These are phyloP conservation scores for Sclerotinia trifoliorum DNA, from an alignment of 2,329 filamentous ascomycete genomes.

Conservation along the genomic window DNA sequence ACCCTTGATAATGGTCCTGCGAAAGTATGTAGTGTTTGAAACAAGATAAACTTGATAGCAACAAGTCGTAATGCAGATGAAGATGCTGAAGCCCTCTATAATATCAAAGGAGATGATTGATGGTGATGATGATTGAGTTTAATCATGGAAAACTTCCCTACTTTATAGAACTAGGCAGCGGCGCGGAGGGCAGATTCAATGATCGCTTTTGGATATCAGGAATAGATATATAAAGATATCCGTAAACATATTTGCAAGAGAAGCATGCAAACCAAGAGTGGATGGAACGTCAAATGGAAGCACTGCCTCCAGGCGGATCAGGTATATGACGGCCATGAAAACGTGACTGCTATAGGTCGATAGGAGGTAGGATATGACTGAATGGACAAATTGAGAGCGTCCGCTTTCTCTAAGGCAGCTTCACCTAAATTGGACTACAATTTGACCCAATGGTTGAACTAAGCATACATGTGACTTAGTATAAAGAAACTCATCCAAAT, in stretches of 20 bases:
- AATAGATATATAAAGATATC: slow-evolving; percentile 27
- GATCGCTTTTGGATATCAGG: background rate
- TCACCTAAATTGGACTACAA: slow-evolving; percentile 24
- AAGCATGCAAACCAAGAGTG: slow-evolving; percentile 5
- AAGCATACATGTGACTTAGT: slow-evolving; percentile 27
- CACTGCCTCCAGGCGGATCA: slow-evolving; percentile 36
- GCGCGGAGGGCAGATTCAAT: slow-evolving; percentile 11
- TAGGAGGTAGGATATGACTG: slow-evolving; percentile 23
- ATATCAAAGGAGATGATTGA: background rate
- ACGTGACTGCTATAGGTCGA: slow-evolving; percentile 30
- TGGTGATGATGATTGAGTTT: slow-evolving; percentile 16
- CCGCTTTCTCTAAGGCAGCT: slow-evolving; percentile 30
- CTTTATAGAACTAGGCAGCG: slow-evolving; percentile 18
- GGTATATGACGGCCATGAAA: slow-evolving; percentile 28
- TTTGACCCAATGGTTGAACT: slow-evolving; percentile 25
- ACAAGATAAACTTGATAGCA: background rate
- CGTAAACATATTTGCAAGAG: slow-evolving; percentile 4
- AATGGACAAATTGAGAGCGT: slow-evolving; percentile 13
- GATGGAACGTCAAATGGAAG: slow-evolving; percentile 25
- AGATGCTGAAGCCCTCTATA: background rate
- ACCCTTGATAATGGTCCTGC: background rate
- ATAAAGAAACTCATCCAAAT: slow-evolving; percentile 14
- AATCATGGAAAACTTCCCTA: slow-evolving; percentile 5
- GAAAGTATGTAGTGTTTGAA: background rate
- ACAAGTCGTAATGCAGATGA: background rate